Percentiles rank a stretch among this genome's conserved stretches.
Evolutionary conservation across 2,329 filamentous ascomycete genomes (phyloP).

Genomic region (Fulvia fulva): DNA sequence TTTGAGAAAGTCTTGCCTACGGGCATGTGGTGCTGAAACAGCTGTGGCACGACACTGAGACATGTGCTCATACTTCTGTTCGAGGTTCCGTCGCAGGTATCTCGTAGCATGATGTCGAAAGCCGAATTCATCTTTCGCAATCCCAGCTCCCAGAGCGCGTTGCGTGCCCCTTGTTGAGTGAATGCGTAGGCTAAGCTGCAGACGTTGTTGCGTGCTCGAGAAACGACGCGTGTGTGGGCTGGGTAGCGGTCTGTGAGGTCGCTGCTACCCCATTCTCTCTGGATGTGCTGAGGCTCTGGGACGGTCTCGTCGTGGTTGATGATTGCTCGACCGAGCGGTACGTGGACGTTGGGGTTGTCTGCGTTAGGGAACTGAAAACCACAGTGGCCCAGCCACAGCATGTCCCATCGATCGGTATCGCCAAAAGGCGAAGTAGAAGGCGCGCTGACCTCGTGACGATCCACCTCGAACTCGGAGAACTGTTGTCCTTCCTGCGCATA

Average conservation of each 20-base stretch:
- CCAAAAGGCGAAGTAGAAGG: constrained; percentile 36
- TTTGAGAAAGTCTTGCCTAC: constrained; percentile 36
- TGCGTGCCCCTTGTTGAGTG: constrained; percentile 43
- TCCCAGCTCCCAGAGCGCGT: constrained; percentile 43
- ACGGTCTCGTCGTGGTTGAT: constrained; percentile 21
- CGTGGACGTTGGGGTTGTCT: constrained; percentile 1
- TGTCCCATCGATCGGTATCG: constrained; percentile 34
- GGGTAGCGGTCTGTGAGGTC: constrained; percentile 19
- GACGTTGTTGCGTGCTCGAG: constrained; percentile 39
- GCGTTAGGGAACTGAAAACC: constrained; percentile 11
- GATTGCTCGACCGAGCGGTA: constrained; percentile 16
- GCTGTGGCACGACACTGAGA: constrained; percentile 40
- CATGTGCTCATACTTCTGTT: constrained; percentile 36
- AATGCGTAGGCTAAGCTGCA: constrained; percentile 47
- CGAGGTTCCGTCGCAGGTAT: constrained; percentile 30
- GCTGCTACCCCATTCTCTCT: constrained; percentile 22
- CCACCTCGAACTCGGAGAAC: constrained; percentile 14
- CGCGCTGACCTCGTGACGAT: constrained; percentile 6
- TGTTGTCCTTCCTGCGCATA: constrained; percentile 7
- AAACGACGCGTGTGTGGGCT: constrained; percentile 43
- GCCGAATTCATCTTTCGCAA: constrained; percentile 39
- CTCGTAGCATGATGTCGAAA: constrained; percentile 34
- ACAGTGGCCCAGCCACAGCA: constrained; percentile 37
- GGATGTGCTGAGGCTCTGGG: constrained; percentile 17
- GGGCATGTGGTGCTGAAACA: constrained; percentile 47